A percentile compares a stretch with the other conserved stretches of the same genome.
Conservation (phyloP, 116 monocot species). For the Phalaenopsis hybrid region DNA sequence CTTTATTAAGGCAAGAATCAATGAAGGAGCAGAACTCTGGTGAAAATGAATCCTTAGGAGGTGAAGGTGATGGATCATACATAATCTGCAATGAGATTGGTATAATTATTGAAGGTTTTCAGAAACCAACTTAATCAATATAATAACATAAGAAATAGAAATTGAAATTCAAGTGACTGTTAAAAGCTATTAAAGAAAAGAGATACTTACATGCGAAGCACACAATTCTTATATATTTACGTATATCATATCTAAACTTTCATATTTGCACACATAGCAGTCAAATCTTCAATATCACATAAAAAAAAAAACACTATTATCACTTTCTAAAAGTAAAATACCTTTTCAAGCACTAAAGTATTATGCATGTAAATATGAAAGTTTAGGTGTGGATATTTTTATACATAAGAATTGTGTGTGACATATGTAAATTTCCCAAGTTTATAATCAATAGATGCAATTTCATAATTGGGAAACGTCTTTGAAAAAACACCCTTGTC, state of each 20-base stretch:
- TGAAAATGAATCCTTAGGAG: constrained; percentile 55
- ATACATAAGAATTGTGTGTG: too few species aligned
- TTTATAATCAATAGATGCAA: not conserved
- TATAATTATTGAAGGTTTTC: not conserved
- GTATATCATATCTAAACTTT: too few species aligned
- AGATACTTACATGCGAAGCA: not conserved
- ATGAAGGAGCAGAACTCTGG: constrained; percentile 90
- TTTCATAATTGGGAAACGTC: not conserved
- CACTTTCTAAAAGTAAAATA: too few species aligned
- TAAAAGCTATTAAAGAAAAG: not conserved
- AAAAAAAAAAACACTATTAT: too few species aligned
- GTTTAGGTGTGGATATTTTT: too few species aligned
- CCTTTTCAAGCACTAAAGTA: too few species aligned
- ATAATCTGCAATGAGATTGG: constrained; percentile 56
- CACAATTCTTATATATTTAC: too few species aligned
- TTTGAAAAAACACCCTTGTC: not conserved
- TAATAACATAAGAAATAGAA: not conserved
- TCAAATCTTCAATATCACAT: too few species aligned
- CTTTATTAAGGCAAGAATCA: constrained; percentile 87
- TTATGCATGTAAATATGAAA: too few species aligned
- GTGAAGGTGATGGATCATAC: constrained; percentile 92
- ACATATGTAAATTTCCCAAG: too few species aligned
- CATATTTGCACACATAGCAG: too few species aligned
- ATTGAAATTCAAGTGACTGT: not conserved
- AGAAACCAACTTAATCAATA: not conserved